A percentile compares a stretch with the other conserved stretches of the same genome.
phyloP scores from a whole-genome alignment of 345 rosid species.

The Citrus maxima region DNA sequence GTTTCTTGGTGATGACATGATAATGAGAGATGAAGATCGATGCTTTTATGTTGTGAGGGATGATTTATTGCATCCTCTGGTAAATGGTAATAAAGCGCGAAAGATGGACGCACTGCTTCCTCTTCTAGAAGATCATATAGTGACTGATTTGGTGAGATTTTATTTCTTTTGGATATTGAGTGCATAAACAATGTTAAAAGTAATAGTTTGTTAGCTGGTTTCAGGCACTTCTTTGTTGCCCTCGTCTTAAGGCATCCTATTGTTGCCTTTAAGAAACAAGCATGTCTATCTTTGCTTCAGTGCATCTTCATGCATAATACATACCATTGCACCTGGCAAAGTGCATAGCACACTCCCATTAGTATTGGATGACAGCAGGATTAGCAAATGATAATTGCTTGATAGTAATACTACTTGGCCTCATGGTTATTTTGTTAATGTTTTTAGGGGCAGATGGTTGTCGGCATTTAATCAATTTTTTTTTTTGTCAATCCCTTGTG shows the following conservation, averaged over 20 bases:
- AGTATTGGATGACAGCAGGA: neutral
- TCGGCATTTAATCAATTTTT: neutral
- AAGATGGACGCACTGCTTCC: conserved; percentile 82
- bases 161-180: conserved; percentile 7
- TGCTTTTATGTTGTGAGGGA: conserved; percentile 79
- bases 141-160: conserved; percentile 80
- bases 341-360: neutral
- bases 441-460: neutral
- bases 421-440: neutral
- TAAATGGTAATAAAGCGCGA: conserved; percentile 91
- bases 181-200: neutral
- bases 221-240: neutral
- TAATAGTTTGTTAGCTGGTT: conserved; percentile 1
- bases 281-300: neutral
- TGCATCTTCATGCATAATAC: neutral
- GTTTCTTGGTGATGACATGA: conserved; percentile 36
- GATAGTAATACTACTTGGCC: neutral
- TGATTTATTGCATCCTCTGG: conserved; percentile 84
- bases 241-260: neutral
- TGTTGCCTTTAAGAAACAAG: neutral
- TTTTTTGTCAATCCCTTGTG: neutral
- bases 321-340: conserved; percentile 8
- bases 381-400: neutral
- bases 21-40: conserved; percentile 21
- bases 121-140: conserved; percentile 51